Base-by-base conservation (phyloP, 2,329 filamentous ascomycete genomes). In the Microdochium paspali region DNA sequence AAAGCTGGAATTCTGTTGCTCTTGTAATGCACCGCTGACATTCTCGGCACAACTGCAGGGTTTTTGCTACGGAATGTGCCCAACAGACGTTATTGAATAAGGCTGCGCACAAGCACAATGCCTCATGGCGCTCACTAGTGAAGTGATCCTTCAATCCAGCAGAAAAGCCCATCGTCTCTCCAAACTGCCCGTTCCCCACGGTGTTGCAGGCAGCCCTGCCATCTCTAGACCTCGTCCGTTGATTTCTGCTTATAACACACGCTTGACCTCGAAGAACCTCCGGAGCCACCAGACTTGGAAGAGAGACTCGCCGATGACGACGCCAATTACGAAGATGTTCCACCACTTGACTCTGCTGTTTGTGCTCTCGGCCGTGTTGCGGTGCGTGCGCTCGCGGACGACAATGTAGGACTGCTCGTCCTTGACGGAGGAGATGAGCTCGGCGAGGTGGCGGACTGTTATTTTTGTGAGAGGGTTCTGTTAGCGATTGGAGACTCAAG, bases 271-370 rank as follows among this genome's bases (percentile, higher is more conserved):
- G 64, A 96, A 96, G 79, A 98, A 98, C 63, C 93, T 82, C 73
- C 95, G 93, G 66, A 98, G 70, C 90, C 93, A 98, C 91, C 93
- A 98, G 55, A 98, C 91, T 74, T 98, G 93, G 76, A 98, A 98
- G 56, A 96, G 74, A 51, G 90, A 93, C 74, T 97, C 89, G 60
- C 86, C 90, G 55, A 94, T 76, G 53, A 98, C 79, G 45, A 97
- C 83, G 48, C 82, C 79, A 54, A 98, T 82, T 70, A 98, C 90
- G 69, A 97, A 97, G 59, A 97, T 79, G 68, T 93, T 96, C 93
- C 93, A 98, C 93, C 93, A 98, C 76, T 98, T 98, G 66, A 98
- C 93, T 56, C 93, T 80, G 58, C 82, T 80, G 69, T 98, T 98
- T 61, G 93, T 98, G 78, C 90, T 96, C 75, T 98, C 93, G 54